Conservation (phyloP, 768 basidiomycete species). For the Trametes coccinea region DNA sequence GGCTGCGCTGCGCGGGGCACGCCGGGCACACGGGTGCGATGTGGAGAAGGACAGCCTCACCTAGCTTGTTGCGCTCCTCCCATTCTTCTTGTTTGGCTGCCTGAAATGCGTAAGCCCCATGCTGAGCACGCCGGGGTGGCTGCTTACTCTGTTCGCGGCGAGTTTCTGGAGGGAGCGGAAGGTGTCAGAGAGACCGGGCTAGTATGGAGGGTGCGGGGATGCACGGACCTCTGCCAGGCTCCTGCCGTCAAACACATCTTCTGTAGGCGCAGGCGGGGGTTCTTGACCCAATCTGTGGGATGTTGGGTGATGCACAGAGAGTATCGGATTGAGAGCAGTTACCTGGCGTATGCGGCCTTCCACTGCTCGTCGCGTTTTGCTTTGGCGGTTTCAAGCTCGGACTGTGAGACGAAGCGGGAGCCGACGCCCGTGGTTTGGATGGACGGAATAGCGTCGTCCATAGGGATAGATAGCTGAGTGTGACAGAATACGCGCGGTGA, state of each 20-base stretch:
- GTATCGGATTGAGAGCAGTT: background rate
- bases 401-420: conserved; percentile 81
- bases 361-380: conserved; percentile 78
- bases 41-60: conserved; percentile 22
- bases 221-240: conserved; percentile 82
- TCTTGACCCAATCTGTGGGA: conserved; percentile 73
- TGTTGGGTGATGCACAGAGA: conserved; percentile 3
- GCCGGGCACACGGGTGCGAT: background rate
- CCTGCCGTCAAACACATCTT: conserved; percentile 80
- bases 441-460: conserved; percentile 74
- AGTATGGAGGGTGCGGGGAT: conserved; percentile 7
- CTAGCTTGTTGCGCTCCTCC: conserved; percentile 86
- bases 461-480: conserved; percentile 36
- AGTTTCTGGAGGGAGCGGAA: conserved; percentile 61
- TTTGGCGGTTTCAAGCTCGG: conserved; percentile 73
- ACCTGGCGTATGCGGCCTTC: conserved; percentile 89
- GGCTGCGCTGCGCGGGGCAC: background rate
- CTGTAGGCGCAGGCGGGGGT: conserved; percentile 72
- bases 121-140: conserved; percentile 7
- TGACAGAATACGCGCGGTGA: too few species aligned
- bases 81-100: conserved; percentile 92
- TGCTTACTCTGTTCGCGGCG: conserved; percentile 78
- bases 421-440: conserved; percentile 73
- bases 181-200: conserved; percentile 15
- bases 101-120: conserved; percentile 41